These are phyloP conservation scores for Acmispon strigosus DNA, from an alignment of 306 rosid species.

Conservation along the genomic window DNA sequence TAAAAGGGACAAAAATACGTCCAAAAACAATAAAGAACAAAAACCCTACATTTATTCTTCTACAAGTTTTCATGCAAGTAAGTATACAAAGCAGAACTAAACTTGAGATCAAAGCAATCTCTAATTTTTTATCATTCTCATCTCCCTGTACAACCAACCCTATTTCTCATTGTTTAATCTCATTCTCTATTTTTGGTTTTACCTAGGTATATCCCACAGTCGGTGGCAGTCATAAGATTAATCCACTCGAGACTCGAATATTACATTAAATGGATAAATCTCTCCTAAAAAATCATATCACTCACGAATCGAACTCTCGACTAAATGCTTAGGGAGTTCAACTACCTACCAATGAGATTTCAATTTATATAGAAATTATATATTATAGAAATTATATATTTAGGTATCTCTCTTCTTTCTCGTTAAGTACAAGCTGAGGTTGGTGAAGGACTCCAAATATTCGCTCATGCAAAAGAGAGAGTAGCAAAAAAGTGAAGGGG, in stretches of 20 bases:
- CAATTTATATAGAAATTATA: no score
- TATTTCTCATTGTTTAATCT: conserved; percentile 8
- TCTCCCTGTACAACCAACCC: conserved; percentile 19
- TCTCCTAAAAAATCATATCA: no score
- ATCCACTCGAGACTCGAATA: no score
- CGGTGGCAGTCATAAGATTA: no score
- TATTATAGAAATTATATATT: no score
- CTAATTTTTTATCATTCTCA: neutral
- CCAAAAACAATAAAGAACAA: conserved; percentile 15
- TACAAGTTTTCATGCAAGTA: conserved; percentile 38
- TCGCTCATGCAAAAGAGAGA: conserved; percentile 28
- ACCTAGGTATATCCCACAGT: no score
- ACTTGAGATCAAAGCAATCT: conserved; percentile 68
- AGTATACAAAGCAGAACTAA: conserved; percentile 27
- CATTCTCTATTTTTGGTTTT: conserved; percentile 14
- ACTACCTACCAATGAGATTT: no score
- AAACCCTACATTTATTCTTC: conserved; percentile 39
- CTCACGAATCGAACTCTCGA: no score
- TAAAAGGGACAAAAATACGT: conserved; percentile 26
- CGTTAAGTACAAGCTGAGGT: conserved; percentile 9
- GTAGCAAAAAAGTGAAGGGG: conserved; percentile 33
- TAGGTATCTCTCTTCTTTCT: conserved; percentile 15
- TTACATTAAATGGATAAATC: no score
- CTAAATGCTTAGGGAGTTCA: no score
- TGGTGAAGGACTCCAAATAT: conserved; percentile 14